Base-by-base conservation (phyloP, 2,329 filamentous ascomycete genomes). In the Sordariomycetes sp. region DNA sequence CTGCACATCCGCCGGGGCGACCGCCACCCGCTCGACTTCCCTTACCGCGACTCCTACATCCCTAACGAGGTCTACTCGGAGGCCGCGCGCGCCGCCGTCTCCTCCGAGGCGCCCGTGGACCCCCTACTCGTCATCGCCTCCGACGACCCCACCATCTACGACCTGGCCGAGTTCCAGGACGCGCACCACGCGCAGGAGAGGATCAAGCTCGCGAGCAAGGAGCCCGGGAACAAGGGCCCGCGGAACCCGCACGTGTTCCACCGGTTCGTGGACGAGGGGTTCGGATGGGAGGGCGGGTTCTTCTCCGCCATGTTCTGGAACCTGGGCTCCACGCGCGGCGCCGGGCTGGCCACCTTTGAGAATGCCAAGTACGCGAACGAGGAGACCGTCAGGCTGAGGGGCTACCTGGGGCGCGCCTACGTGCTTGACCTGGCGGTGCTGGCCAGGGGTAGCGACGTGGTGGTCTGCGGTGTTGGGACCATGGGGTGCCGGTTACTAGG, bases 211-310 rank as follows among this genome's bases (percentile, higher is more conserved):
- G 88, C 89, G 10, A 84, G 82, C 55, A 89, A 88, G 67, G 69
- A 74, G 32, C 71, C 73, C 24, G 69, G 74, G 40, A 65, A 75
- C 65, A 70, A 70, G 62, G 37, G 32, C 59, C 71, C 69, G 51
- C 68, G 71, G 3, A 72, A 82, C 60, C 71, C 72, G 25, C 72
- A 73, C 12, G 74, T 79, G 7, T 82, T 87, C 67, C 79, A 79
- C 62, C 82, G 81, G 64, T 89, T 88, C 68, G 79, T 88, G 40
- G 88, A 91, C 60, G 86, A 91, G 67, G 81, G 85, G 1, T 85
- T 89, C 48, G 90, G 90, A 34, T 95, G 90, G 90, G 90, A 95
- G 69, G 90, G 90, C 20, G 90, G 90, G 1, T 96, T 95, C 75
- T 95, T 88, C 71, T 80, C 81, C 16, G 81, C 83, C 65, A 86